Percentiles rank a stretch among this genome's conserved stretches.
Conservation (phyloP, 208 protist genomes). For the Acanthamoeba culbertsoni region DNA sequence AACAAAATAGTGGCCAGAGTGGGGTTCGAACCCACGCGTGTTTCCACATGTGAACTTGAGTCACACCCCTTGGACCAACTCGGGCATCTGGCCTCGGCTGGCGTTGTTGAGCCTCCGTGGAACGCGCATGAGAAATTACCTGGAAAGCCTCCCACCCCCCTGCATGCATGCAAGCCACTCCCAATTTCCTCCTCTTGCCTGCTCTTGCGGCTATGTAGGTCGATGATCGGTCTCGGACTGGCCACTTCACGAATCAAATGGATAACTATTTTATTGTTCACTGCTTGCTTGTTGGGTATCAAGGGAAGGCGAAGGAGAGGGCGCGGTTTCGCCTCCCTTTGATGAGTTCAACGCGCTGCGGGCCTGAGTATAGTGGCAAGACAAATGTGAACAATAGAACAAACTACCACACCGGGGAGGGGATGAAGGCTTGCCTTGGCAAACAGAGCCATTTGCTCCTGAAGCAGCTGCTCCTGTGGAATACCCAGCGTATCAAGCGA, state of each 20-base stretch:
- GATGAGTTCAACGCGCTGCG: neutral
- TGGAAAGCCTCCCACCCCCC: too few species aligned
- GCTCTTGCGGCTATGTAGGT: too few species aligned
- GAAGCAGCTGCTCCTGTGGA: constrained; percentile 61
- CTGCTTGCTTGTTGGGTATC: neutral
- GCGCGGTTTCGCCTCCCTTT: neutral
- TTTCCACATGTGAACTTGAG: constrained; percentile 48
- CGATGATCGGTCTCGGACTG: too few species aligned
- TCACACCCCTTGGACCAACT: constrained; percentile 44
- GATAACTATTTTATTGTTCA: too few species aligned
- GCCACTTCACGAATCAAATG: too few species aligned
- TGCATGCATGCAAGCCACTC: too few species aligned
- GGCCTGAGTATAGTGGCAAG: neutral
- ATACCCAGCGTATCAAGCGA: constrained; percentile 59
- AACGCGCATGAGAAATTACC: too few species aligned
- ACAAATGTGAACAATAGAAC: neutral
- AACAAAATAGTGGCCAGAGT: neutral
- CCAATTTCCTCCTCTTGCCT: too few species aligned
- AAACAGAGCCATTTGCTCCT: constrained; percentile 69
- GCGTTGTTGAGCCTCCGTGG: too few species aligned
- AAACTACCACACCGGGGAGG: neutral
- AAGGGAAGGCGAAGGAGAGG: neutral
- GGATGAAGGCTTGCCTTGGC: constrained; percentile 8
- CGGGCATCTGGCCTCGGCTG: neutral
- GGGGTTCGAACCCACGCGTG: constrained; percentile 49